Base-by-base conservation (phyloP, 2,329 filamentous ascomycete species). In the Pseudophaeomoniella oleicola region DNA sequence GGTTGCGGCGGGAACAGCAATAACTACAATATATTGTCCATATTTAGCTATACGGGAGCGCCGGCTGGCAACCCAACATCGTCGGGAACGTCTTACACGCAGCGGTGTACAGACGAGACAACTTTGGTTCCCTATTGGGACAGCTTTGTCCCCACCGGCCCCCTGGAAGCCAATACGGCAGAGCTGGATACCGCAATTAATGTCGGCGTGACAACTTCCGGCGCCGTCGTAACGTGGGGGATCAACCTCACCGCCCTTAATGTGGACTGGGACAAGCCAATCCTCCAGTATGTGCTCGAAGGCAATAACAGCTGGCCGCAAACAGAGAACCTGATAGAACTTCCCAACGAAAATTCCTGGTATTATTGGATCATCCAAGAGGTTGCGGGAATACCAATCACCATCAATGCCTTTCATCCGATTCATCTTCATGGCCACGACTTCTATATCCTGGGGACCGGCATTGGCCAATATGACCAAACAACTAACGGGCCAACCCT, bases 251-350 rank as follows among this genome's bases (percentile, higher is more conserved):
- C 16, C 10, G 13, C 16, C 6, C 34, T 64, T 35, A 49, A 55
- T 15, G 51, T 63, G 4, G 48, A 58, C 17, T 66, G 62, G 62
- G 51, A 55, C 30, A 51, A 58, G 19, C 62, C 62, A 0, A 56
- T 58, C 5, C 50, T 64, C 3, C 47, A 59, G 34, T 56, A 34
- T n/a, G 15, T 58, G 37, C 42, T 58, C 30, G 42, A 50, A 5
- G 40, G 44, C 16, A 50, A 53, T 44, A 46, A 41, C 11, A 49
- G 34, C 34, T 54, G 50, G 42, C 41, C 53, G 11, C 52, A 52
- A 32, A 39, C 52, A 3, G 46, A 56, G 16, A 30, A 42, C 11
- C 45, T 56, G 1, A 48, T 58, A 5, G 42, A 52, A 6, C 40
- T 46, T 9, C 42, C 49, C 11, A 34, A 45, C 2, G 38, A 35